Percentiles rank a stretch among this genome's conserved stretches.
These are phyloP conservation scores for Podosphaera fusca DNA, from an alignment of 2,329 filamentous ascomycete genomes.

Conservation along the genomic window DNA sequence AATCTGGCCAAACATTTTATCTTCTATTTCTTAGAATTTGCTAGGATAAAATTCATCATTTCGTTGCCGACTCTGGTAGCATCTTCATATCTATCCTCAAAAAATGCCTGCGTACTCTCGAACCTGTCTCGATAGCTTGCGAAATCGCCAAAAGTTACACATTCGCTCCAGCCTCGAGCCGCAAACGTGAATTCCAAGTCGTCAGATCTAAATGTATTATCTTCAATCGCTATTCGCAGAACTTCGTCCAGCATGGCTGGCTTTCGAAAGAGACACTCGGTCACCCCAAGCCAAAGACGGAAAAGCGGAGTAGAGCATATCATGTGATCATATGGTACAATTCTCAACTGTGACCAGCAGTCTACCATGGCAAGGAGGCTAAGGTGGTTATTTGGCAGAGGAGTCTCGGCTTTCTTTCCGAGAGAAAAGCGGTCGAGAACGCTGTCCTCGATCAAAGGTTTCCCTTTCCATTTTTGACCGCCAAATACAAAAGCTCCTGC, in stretches of 20 bases:
- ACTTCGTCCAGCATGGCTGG: slow-evolving; percentile 59
- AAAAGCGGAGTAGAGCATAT: slow-evolving; percentile 96
- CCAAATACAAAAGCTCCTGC: slow-evolving; percentile 55
- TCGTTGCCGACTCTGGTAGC: slow-evolving; percentile 75
- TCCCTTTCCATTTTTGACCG: slow-evolving; percentile 29
- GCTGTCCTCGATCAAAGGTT: slow-evolving; percentile 41
- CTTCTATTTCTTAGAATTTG: slow-evolving; percentile 35
- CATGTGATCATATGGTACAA: slow-evolving; percentile 98
- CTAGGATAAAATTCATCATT: slow-evolving; percentile 90
- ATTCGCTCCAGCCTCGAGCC: slow-evolving; percentile 84
- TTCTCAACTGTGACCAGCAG: slow-evolving; percentile 85
- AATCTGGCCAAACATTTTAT: no score
- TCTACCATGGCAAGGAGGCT: slow-evolving; percentile 91
- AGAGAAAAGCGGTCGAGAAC: slow-evolving; percentile 78
- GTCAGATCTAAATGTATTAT: slow-evolving; percentile 81
- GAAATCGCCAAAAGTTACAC: slow-evolving; percentile 76
- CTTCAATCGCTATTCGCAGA: slow-evolving; percentile 65
- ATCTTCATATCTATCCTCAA: slow-evolving; percentile 70
- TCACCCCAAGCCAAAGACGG: slow-evolving; percentile 89
- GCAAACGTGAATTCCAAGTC: slow-evolving; percentile 97
- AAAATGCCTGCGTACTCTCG: slow-evolving; percentile 72
- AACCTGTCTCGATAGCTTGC: slow-evolving; percentile 85
- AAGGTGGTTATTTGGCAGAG: slow-evolving; percentile 80
- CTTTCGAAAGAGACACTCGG: slow-evolving; percentile 83
- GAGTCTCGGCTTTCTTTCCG: slow-evolving; percentile 31